Conservation (phyloP, 176 grass and related monocot species). For the Rhynchospora pubera region DNA sequence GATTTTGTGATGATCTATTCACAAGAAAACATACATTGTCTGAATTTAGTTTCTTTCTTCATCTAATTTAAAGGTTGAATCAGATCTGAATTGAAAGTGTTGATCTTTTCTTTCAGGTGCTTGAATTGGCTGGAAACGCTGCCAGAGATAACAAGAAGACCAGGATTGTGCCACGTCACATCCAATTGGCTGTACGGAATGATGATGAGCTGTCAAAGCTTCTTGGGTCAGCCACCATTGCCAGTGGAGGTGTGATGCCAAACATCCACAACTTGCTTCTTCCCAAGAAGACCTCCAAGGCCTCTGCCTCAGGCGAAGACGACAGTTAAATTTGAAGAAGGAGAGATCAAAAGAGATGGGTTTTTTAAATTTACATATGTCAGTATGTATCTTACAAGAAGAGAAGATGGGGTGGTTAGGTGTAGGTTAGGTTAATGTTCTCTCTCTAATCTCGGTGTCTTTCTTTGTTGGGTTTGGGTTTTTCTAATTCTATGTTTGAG, state of each 20-base stretch:
- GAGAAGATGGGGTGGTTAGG: not conserved
- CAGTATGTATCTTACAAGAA: not conserved
- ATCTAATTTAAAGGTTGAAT: not conserved
- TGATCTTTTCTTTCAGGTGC: conserved; percentile 26
- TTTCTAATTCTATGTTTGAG: not conserved
- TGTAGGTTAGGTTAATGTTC: not conserved
- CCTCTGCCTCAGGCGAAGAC: conserved; percentile 52
- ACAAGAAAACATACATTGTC: not conserved
- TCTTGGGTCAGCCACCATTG: conserved; percentile 88
- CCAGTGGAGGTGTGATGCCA: conserved; percentile 94
- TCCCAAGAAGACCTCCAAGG: conserved; percentile 90
- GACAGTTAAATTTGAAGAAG: conserved; percentile 31
- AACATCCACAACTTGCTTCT: conserved; percentile 99
- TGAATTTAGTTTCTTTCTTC: not conserved
- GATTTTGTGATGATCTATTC: not conserved
- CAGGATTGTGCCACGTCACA: conserved; percentile 93
- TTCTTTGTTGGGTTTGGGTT: not conserved
- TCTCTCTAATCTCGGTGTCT: conserved; percentile 10
- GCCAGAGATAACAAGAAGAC: conserved; percentile 98
- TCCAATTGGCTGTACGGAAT: conserved; percentile 90
- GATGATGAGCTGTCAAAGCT: conserved; percentile 93
- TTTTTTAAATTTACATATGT: not conserved
- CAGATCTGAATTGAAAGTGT: not conserved
- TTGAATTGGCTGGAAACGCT: conserved; percentile 93
- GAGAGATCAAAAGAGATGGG: not conserved